Percentiles rank a stretch among this genome's conserved stretches.
Evolutionary conservation across 371 early-diverging fungal genomes (phyloP).

Genomic region (Mucor indicus): DNA sequence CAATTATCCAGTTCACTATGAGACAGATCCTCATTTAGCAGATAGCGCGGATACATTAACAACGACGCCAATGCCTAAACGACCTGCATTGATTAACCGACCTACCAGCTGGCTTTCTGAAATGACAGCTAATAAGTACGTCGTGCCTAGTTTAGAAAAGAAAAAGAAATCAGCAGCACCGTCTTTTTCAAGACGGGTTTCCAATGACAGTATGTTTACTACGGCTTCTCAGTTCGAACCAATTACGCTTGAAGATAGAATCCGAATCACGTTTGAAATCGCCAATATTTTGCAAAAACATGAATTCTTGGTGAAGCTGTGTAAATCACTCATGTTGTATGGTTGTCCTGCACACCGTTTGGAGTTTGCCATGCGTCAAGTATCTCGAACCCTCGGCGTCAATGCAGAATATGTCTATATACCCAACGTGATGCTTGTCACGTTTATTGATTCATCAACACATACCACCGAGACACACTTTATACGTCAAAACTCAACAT

Average conservation of each 20-base stretch:
- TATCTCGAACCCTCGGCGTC: slow-evolving; percentile 55
- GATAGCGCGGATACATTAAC: neutral
- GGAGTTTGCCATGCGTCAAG: slow-evolving; percentile 49
- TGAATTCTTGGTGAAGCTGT: slow-evolving; percentile 52
- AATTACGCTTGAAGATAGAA: slow-evolving; percentile 51
- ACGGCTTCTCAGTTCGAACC: slow-evolving; percentile 50
- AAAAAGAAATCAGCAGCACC: slow-evolving; percentile 21
- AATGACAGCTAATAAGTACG: slow-evolving; percentile 30
- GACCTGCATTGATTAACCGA: slow-evolving; percentile 33
- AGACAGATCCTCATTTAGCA: slow-evolving; percentile 3
- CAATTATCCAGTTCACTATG: slow-evolving; percentile 9
- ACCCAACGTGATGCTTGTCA: slow-evolving; percentile 72
- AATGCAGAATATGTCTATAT: slow-evolving; percentile 67
- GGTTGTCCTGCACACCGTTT: slow-evolving; percentile 63
- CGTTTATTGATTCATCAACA: slow-evolving; percentile 68
- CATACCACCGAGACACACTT: slow-evolving; percentile 78
- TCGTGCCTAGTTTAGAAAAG: slow-evolving; percentile 44
- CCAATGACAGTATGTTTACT: slow-evolving; percentile 40
- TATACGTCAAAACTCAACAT: slow-evolving; percentile 54
- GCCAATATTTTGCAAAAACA: slow-evolving; percentile 61
- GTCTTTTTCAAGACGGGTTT: slow-evolving; percentile 28
- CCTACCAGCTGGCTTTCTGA: slow-evolving; percentile 40
- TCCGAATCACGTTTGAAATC: slow-evolving; percentile 57
- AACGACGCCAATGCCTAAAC: slow-evolving; percentile 6
- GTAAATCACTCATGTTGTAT: slow-evolving; percentile 51